Evolutionary conservation across 345 rosid species (phyloP).

Genomic region (Citrus hindsii): DNA sequence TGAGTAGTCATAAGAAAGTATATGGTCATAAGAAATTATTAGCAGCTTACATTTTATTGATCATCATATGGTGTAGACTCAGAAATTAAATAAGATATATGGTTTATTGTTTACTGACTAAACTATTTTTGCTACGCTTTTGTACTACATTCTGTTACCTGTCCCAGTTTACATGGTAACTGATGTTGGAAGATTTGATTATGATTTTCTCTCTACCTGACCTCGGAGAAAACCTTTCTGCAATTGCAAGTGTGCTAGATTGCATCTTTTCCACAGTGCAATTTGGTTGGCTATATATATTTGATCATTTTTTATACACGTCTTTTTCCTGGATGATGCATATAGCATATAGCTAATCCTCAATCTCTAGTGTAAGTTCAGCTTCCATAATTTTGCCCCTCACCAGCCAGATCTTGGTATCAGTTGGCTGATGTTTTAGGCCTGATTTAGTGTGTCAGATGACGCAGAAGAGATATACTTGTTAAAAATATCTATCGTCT

Average conservation of each 20-base stretch:
- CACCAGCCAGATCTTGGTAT: neutral
- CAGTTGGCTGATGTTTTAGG: neutral
- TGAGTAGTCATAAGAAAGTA: neutral
- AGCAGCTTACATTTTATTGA: neutral
- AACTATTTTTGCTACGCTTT: neutral
- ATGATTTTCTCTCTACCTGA: neutral
- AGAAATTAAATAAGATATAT: neutral
- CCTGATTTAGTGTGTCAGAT: neutral
- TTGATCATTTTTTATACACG: neutral
- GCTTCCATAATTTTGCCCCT: neutral
- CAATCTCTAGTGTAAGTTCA: neutral
- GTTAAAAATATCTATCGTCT: neutral
- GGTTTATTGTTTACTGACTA: neutral
- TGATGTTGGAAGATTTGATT: neutral
- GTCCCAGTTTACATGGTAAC: neutral
- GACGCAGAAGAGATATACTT: neutral
- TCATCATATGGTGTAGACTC: neutral
- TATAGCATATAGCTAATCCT: neutral
- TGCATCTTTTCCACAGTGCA: neutral
- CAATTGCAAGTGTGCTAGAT: neutral
- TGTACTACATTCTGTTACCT: neutral
- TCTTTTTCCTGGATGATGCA: neutral
- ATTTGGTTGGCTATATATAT: neutral
- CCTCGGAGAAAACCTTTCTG: neutral
- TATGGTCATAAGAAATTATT: neutral